Conservation (phyloP, 2,329 filamentous ascomycete genomes). For the Colletotrichum scovillei region DNA sequence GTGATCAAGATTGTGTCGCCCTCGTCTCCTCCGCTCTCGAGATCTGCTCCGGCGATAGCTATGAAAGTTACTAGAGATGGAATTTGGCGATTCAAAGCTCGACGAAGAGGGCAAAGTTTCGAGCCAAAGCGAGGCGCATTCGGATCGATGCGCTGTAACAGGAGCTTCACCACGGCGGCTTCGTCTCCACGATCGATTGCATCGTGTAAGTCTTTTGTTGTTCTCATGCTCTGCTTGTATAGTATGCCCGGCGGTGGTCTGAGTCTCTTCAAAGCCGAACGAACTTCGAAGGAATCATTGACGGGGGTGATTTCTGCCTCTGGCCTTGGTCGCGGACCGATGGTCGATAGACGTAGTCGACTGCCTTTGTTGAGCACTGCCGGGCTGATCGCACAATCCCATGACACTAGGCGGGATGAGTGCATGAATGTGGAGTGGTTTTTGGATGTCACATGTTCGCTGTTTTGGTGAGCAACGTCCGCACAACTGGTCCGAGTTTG, state of each 20-base stretch:
- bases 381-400: constrained; percentile 33
- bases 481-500: too few relatives aligned
- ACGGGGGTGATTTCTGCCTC: constrained; percentile 8
- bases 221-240: constrained; percentile 28
- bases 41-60: constrained; percentile 38
- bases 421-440: constrained; percentile 34
- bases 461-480: not conserved
- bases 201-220: constrained; percentile 38
- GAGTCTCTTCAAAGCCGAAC: constrained; percentile 25
- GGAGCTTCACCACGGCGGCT: constrained; percentile 37
- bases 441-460: constrained; percentile 32
- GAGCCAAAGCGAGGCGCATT: constrained; percentile 34
- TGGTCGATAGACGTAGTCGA: constrained; percentile 25
- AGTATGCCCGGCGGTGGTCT: constrained; percentile 24
- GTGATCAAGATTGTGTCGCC: constrained; percentile 39
- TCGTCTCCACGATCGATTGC: constrained; percentile 40
- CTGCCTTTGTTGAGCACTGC: constrained; percentile 35
- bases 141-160: constrained; percentile 38
- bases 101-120: constrained; percentile 37
- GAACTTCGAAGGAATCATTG: constrained; percentile 22
- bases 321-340: constrained; percentile 16
- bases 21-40: constrained; percentile 35
- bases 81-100: constrained; percentile 37
- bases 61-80: constrained; percentile 38
- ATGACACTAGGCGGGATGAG: constrained; percentile 27